Percentiles rank a stretch among this genome's conserved stretches.
These are phyloP conservation scores for Hypoxylon cercidicola DNA, from an alignment of 495 filamentous ascomycete species.

Conservation along the genomic window DNA sequence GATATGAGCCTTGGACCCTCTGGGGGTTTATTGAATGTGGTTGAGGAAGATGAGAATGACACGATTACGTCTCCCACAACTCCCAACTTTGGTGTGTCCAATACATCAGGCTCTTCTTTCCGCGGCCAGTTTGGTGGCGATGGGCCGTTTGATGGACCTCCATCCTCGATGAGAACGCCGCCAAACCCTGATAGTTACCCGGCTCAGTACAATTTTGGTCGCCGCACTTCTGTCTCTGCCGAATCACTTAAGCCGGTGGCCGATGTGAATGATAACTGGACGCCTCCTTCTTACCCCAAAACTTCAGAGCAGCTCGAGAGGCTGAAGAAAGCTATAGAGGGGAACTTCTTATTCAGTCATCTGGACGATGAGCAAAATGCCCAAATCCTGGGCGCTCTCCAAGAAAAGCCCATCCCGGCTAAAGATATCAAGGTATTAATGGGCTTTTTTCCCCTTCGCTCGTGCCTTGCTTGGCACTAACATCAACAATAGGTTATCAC, in stretches of 20 bases:
- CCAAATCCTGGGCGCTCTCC: constrained; percentile 88
- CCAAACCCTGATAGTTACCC: constrained; percentile 78
- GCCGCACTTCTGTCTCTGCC: constrained; percentile 95
- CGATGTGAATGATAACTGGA: constrained; percentile 86
- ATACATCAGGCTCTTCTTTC: constrained; percentile 46
- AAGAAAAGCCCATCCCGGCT: constrained; percentile 94
- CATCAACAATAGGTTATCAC: constrained; percentile 73
- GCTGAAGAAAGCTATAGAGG: constrained; percentile 81
- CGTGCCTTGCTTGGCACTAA: constrained; percentile 24
- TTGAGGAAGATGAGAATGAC: constrained; percentile 71
- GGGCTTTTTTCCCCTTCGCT: neutral
- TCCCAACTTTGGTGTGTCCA: constrained; percentile 54
- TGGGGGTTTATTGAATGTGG: constrained; percentile 58
- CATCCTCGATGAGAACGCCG: constrained; percentile 53
- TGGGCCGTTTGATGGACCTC: constrained; percentile 50
- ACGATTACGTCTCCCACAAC: constrained; percentile 66
- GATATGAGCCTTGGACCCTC: constrained; percentile 46
- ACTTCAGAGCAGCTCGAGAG: constrained; percentile 80
- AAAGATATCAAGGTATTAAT: constrained; percentile 83
- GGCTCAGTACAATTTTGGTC: constrained; percentile 90
- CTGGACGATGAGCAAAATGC: constrained; percentile 90
- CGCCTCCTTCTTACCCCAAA: constrained; percentile 85
- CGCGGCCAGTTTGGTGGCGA: constrained; percentile 62
- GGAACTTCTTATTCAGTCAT: constrained; percentile 94
- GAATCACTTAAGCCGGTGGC: constrained; percentile 93